phyloP scores from a whole-genome alignment of 192 early-diverging fungal species.

The Jimgerdemannia flammicorona region DNA sequence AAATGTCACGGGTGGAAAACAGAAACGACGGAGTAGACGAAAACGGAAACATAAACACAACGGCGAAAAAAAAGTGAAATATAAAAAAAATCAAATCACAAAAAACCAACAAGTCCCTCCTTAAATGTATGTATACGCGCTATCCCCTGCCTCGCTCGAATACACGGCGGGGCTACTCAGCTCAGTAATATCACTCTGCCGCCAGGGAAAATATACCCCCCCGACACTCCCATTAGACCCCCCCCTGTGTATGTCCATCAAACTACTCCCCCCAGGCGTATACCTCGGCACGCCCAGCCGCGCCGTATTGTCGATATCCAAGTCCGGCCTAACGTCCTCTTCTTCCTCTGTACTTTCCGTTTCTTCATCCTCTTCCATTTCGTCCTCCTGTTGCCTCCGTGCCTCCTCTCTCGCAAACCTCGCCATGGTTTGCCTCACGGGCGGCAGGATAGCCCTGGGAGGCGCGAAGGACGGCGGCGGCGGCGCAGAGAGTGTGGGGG shows the following conservation, averaged over 20 bases:
- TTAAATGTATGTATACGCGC: background rate
- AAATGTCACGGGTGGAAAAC: no score
- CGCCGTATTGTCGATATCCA: background rate
- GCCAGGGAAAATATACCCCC: conserved; percentile 13
- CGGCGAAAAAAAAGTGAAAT: no score
- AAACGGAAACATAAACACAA: no score
- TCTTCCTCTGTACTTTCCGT: no score
- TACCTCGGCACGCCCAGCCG: conserved; percentile 3
- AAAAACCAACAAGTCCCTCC: background rate
- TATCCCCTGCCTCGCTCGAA: background rate
- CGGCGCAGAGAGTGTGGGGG: background rate
- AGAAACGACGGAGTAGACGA: no score
- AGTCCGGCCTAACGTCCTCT: background rate
- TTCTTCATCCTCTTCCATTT: no score
- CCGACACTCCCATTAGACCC: conserved; percentile 7
- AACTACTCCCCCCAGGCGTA: conserved; percentile 4
- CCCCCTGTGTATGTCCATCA: background rate
- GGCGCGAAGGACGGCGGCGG: background rate
- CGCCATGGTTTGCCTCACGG: background rate
- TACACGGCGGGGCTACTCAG: background rate
- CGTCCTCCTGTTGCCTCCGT: no score
- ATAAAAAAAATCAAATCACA: no score
- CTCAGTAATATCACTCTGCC: background rate
- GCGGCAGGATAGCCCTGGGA: background rate
- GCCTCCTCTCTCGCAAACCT: no score